Base-by-base conservation (phyloP, 2,329 filamentous ascomycete species). In the Hymenoscyphus salicellus region DNA sequence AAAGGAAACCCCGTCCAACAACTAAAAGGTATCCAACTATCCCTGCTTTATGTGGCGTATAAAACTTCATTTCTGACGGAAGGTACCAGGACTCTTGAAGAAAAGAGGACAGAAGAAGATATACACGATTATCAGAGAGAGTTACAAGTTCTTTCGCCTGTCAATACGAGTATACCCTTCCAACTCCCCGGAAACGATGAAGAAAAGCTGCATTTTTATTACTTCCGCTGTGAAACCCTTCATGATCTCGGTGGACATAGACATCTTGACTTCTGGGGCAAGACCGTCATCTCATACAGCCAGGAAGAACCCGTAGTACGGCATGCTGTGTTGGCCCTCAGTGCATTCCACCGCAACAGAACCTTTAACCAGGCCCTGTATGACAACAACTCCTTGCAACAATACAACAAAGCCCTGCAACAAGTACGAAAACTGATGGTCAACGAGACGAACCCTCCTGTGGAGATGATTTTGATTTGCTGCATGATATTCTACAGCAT, bases 181-280 rank as follows among this genome's bases (percentile, higher is more conserved):
- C 46, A 52, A 52, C n/a, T 52, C 11, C 46, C 46, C 46, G 46
- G 46, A 14, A 52, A 52, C 46, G 46, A 52, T 52, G 46, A 52
- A 26, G 46, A 52, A 52, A 52, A 52, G 46, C 46, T 52, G 4
- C 46, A 52, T 52, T 52, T 52, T 26, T 52, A 52, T 52, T 52
- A 52, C 46, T 52, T 52, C 46, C 46, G 46, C 4, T 52, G 46
- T 52, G 46, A 52, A 52, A 52, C 46, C 23, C 46, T 52, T 23
- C 46, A 52, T 23, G 46, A 52, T 14, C 46, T 52, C 20, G 46
- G 46, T 52, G 46, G 46, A 26, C 46, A 52, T 14, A 23, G 46
- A 5, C 46, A 52, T 52, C 46, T 26, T 26, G 46, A 52, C 10
- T 52, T 52, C 10, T 52, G 46, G 46, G 46, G 46, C 23, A 52